phyloP scores from a whole-genome alignment of 441 rosid species.

The Adansonia gregorii region DNA sequence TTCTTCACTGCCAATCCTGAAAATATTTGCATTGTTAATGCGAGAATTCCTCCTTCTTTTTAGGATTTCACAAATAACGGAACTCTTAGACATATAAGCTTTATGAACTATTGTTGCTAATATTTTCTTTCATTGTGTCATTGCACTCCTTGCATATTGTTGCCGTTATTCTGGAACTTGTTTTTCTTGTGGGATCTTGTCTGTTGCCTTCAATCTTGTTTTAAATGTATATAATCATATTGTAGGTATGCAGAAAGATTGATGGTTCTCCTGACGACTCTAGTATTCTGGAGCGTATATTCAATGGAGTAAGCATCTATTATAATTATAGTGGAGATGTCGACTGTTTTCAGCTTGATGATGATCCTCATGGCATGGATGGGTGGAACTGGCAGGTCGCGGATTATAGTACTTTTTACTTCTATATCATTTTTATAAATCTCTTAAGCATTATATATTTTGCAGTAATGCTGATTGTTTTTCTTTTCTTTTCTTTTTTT shows the following conservation, averaged over 20 bases:
- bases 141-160: slow-evolving; percentile 5
- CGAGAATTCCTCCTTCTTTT: slow-evolving; percentile 10
- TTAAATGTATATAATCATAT: background rate
- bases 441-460: slow-evolving; percentile 14
- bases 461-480: background rate
- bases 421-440: background rate
- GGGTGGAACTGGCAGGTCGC: slow-evolving; percentile 94
- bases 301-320: slow-evolving; percentile 64
- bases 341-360: slow-evolving; percentile 78
- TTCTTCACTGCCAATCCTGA: background rate
- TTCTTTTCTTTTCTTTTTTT: background rate
- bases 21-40: background rate
- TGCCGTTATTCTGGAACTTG: slow-evolving; percentile 6
- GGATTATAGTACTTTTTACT: slow-evolving; percentile 10
- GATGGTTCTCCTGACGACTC: slow-evolving; percentile 55
- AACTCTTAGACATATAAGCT: background rate
- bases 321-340: slow-evolving; percentile 76
- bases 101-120: slow-evolving; percentile 1
- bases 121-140: slow-evolving; percentile 7
- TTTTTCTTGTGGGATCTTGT: slow-evolving; percentile 8
- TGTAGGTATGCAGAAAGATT: slow-evolving; percentile 74
- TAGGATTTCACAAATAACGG: background rate
- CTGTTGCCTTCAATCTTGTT: background rate
- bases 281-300: slow-evolving; percentile 66
- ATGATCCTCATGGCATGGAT: slow-evolving; percentile 89